Percentiles rank a stretch among this genome's conserved stretches.
phyloP scores from a whole-genome alignment of 352 stramenopile species.

The Pythium plurisporium region DNA sequence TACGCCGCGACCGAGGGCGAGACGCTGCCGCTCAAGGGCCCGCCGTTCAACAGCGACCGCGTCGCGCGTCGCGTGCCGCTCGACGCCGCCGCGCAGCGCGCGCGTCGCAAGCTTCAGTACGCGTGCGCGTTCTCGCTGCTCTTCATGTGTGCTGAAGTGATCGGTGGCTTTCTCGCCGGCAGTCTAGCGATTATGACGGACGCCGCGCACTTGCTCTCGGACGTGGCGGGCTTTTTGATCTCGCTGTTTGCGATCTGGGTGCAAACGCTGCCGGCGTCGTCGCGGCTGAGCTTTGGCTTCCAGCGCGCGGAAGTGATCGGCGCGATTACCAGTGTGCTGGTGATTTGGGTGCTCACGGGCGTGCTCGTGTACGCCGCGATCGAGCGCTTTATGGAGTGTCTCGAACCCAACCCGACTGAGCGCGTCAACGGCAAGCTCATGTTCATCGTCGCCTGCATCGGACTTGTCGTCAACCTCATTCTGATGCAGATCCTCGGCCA shows the following conservation, averaged over 20 bases:
- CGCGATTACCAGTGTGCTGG: constrained; percentile 91
- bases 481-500: constrained; percentile 92
- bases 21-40: constrained; percentile 48
- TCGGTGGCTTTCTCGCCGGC: constrained; percentile 91
- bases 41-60: constrained; percentile 12
- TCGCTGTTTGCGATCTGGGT: constrained; percentile 83
- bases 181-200: constrained; percentile 95
- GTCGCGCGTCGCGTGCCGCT: constrained; percentile 10
- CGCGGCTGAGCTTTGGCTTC: constrained; percentile 92
- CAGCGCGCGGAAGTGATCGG: constrained; percentile 95
- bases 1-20: constrained; percentile 46
- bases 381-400: constrained; percentile 61
- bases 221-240: constrained; percentile 75
- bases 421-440: constrained; percentile 94
- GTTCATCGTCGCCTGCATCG: constrained; percentile 91
- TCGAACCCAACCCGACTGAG: constrained; percentile 33
- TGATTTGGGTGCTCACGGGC: constrained; percentile 93
- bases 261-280: constrained; percentile 42
- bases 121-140: constrained; percentile 79
- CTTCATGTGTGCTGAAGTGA: constrained; percentile 96
- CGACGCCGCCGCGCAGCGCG: constrained; percentile 35
- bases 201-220: constrained; percentile 70
- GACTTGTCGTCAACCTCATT: constrained; percentile 93
- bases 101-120: constrained; percentile 63
- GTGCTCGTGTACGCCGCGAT: constrained; percentile 91